Evolutionary conservation across 768 basidiomycete genomes (phyloP).

Genomic region (Xerocomellus amylosporus): DNA sequence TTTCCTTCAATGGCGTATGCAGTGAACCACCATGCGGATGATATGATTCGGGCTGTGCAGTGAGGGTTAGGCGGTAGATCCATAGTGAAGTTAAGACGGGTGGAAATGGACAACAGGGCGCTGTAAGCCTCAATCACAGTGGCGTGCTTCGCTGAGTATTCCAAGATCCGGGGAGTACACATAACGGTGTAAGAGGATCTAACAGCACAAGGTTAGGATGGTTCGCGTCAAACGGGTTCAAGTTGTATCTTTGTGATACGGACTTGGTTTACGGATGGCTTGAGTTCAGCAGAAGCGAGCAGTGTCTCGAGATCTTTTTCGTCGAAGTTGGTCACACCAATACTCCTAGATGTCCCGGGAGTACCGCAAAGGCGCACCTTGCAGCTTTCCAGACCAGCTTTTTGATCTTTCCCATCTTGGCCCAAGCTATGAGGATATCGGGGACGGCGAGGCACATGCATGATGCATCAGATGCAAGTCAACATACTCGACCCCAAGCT

Average conservation of each 20-base stretch:
- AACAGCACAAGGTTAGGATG: neutral
- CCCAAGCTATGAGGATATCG: constrained; percentile 63
- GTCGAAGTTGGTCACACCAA: constrained; percentile 70
- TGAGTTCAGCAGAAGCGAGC: constrained; percentile 56
- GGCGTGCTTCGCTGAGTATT: constrained; percentile 52
- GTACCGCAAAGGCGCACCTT: constrained; percentile 40
- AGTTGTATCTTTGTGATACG: constrained; percentile 3
- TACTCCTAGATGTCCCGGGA: constrained; percentile 44
- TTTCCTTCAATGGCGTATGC: constrained; percentile 52
- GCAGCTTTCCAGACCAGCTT: constrained; percentile 55
- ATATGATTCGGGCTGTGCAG: constrained; percentile 54
- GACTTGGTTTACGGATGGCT: constrained; percentile 69
- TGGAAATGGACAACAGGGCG: constrained; percentile 49
- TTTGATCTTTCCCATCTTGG: constrained; percentile 57
- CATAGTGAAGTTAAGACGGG: neutral
- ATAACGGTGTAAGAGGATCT: constrained; percentile 74
- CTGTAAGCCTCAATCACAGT: constrained; percentile 76
- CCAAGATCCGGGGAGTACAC: constrained; percentile 55
- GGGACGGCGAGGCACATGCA: constrained; percentile 54
- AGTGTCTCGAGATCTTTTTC: constrained; percentile 52
- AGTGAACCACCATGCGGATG: constrained; percentile 58
- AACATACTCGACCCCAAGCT: constrained; percentile 64
- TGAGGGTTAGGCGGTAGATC: neutral
- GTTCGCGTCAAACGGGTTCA: neutral
- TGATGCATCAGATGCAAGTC: constrained; percentile 74